Evolutionary conservation across 2,329 filamentous ascomycete genomes (phyloP), one percentile per base, ranked within the genome.

Genomic region (Lecanicillium sp.): DNA sequence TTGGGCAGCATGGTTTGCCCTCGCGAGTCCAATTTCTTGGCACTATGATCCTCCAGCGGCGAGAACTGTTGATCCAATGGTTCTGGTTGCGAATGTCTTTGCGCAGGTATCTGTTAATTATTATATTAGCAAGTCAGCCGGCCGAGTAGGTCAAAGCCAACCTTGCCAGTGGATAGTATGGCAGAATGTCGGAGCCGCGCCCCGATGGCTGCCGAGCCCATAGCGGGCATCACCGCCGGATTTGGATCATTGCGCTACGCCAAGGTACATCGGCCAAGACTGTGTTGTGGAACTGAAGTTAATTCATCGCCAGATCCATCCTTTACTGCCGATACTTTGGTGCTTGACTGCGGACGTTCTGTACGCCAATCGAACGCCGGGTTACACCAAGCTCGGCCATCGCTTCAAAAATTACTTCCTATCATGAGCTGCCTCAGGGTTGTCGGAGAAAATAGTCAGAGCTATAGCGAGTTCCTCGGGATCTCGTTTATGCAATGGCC

Each of bases 331-430:
- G 3, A 48, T 51, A 6, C 33, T 46, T 5, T 17, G 48, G 12
- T 21, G 39, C 2, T 5, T 51, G 5, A 33, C 35, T 26, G 49
- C 33, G 1, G 49, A 48, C 11, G 57, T 49, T 21, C 24, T 49
- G 5, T 27, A 4, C 4, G 23, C 21, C 37, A 40, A 40, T n/a
- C 6, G 12, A n/a, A 12, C 24, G 5, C 11, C 14, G n/a, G 14
- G 10, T n/a, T n/a, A n/a, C n/a, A n/a, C 14, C 37, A 19, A 10
- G 37, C 37, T 11, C 21, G 17, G 23, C 37, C 17, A 23, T 26
- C 37, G 14, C 37, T 40, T 9, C 9, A 14, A 9, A 26, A 15
- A 11, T 27, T 40, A 23, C 4, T 17, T 2, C 35, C 21, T 9
- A 8, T 6, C 1, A 11, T 37, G 35, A 14, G 19, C 19, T 6